A percentile compares a stretch with the other conserved stretches of the same genome.
Evolutionary conservation across 1,139 yeast genomes (phyloP).

Genomic region (Suhomyces bokatorum): DNA sequence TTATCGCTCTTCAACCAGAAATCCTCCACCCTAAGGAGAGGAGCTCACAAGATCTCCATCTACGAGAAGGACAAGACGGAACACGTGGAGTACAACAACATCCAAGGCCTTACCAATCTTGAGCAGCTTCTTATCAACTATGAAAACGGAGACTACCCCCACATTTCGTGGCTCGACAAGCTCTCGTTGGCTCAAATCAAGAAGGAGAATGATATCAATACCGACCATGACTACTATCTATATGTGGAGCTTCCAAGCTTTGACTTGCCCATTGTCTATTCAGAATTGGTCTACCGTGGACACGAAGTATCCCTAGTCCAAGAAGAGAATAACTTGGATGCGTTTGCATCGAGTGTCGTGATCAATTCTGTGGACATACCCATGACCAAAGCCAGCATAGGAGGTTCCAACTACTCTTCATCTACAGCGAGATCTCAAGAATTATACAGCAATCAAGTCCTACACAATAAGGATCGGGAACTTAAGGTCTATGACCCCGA

Average conservation of each 20-base stretch:
- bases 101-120: constrained; percentile 32
- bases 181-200: constrained; percentile 57
- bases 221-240: constrained; percentile 41
- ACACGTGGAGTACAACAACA: constrained; percentile 26
- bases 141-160: constrained; percentile 65
- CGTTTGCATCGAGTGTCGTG: constrained; percentile 26
- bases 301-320: constrained; percentile 13
- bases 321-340: constrained; percentile 14
- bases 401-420: constrained; percentile 5
- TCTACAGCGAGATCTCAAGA: constrained; percentile 3
- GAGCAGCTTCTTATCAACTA: constrained; percentile 62
- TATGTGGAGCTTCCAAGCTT: constrained; percentile 73
- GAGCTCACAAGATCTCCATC: constrained; percentile 41
- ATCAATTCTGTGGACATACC: constrained; percentile 41
- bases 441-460: neutral
- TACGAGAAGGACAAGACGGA: constrained; percentile 8
- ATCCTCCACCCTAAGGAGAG: constrained; percentile 34
- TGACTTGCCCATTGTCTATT: constrained; percentile 78
- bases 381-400: constrained; percentile 9
- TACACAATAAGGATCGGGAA: neutral
- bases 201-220: constrained; percentile 21
- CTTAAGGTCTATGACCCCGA: constrained; percentile 43
- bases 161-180: constrained; percentile 76
- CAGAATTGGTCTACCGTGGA: constrained; percentile 47
- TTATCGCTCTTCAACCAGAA: constrained; percentile 56